phyloP scores from a whole-genome alignment of 768 basidiomycete genomes.

The Russula emetica region DNA sequence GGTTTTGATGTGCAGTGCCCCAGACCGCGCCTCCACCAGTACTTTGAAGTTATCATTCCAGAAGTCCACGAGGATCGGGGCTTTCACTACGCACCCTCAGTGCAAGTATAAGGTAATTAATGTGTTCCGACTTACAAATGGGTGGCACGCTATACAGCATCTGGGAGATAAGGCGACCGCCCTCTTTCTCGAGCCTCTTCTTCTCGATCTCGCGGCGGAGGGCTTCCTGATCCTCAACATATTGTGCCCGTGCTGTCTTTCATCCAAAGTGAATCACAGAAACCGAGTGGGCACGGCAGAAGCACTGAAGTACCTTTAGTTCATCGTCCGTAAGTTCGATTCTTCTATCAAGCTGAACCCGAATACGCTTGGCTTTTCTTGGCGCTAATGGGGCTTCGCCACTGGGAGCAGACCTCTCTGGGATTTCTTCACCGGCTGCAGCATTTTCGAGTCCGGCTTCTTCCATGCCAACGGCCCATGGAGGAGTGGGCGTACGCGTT shows the following conservation, averaged over 20 bases:
- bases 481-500: constrained; percentile 20
- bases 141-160: constrained; percentile 64
- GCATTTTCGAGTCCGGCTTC: background rate
- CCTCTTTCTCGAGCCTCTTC: constrained; percentile 56
- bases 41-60: constrained; percentile 71
- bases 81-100: constrained; percentile 47
- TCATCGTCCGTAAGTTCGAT: constrained; percentile 83
- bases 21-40: constrained; percentile 60
- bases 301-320: constrained; percentile 49
- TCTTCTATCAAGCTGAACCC: constrained; percentile 61
- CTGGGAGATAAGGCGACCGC: constrained; percentile 50
- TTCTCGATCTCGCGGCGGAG: constrained; percentile 48
- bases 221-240: constrained; percentile 56
- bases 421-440: background rate
- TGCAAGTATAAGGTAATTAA: background rate
- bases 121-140: constrained; percentile 45
- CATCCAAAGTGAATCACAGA: constrained; percentile 34
- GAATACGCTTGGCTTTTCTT: constrained; percentile 47
- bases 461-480: constrained; percentile 11
- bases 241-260: constrained; percentile 53
- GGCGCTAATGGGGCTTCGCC: constrained; percentile 2
- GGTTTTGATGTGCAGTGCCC: constrained; percentile 40
- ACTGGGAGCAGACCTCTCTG: background rate
- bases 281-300: background rate
- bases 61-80: constrained; percentile 62